A percentile compares a stretch with the other conserved stretches of the same genome.
These are phyloP conservation scores for Rhizoctonia solani DNA, from an alignment of 1,284 basidiomycete genomes.

Conservation along the genomic window DNA sequence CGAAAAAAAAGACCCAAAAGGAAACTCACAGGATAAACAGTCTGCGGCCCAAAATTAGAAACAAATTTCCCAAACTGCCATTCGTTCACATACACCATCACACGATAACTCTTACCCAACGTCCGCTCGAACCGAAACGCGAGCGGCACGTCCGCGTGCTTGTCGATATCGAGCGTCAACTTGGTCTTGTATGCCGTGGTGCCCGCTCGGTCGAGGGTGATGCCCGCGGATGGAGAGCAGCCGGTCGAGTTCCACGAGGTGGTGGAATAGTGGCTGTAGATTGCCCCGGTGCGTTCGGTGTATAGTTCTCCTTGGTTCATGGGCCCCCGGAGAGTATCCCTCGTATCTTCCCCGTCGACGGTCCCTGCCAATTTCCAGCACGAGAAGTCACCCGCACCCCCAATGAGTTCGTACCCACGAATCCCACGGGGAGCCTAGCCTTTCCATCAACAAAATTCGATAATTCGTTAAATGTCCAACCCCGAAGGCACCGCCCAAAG, in stretches of 20 bases:
- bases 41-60: slow-evolving; percentile 24
- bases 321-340: slow-evolving; percentile 22
- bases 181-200: slow-evolving; percentile 30
- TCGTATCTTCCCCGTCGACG: slow-evolving; percentile 15
- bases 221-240: slow-evolving; percentile 15
- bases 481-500: slow-evolving; percentile 42
- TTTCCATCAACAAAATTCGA: not conserved
- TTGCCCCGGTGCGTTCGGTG: slow-evolving; percentile 21
- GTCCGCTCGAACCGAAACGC: slow-evolving; percentile 25
- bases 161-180: slow-evolving; percentile 20
- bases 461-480: no score
- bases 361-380: slow-evolving; percentile 24
- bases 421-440: slow-evolving; percentile 43
- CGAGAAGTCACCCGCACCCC: slow-evolving; percentile 22
- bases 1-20: not conserved
- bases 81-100: slow-evolving; percentile 28
- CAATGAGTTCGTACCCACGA: slow-evolving; percentile 40
- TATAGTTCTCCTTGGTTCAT: slow-evolving; percentile 22
- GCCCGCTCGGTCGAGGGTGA: slow-evolving; percentile 1
- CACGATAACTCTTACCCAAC: slow-evolving; percentile 11
- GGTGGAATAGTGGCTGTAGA: slow-evolving; percentile 3
- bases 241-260: slow-evolving; percentile 21
- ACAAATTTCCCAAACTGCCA: slow-evolving; percentile 28
- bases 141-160: slow-evolving; percentile 12
- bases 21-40: slow-evolving; percentile 8